Evolutionary conservation across 2,329 filamentous ascomycete genomes (phyloP).

Genomic region (Metarhizium guizhouense): DNA sequence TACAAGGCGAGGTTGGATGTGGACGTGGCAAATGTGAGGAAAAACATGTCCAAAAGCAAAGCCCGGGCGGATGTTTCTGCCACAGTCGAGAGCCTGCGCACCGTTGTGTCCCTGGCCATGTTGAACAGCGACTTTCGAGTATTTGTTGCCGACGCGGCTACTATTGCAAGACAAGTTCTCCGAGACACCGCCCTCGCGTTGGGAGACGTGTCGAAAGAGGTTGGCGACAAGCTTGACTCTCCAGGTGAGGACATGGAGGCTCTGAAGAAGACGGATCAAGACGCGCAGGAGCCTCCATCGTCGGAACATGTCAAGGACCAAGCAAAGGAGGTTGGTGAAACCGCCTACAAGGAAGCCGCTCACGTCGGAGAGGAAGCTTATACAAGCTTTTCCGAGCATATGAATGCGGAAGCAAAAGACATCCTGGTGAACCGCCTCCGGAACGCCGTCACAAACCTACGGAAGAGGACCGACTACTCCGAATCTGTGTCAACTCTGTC

Average conservation of each 20-base stretch:
- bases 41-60: conserved; percentile 19
- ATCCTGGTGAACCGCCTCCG: conserved; percentile 69
- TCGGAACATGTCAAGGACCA: conserved; percentile 56
- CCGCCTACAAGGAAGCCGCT: conserved; percentile 1
- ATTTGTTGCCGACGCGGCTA: conserved; percentile 72
- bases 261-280: conserved; percentile 29
- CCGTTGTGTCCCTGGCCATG: conserved; percentile 73
- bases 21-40: conserved; percentile 20
- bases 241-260: conserved; percentile 46
- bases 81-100: conserved; percentile 70
- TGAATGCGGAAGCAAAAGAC: conserved; percentile 62
- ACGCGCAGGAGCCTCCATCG: conserved; percentile 32
- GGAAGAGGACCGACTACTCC: conserved; percentile 71
- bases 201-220: conserved; percentile 65
- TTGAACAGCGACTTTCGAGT: conserved; percentile 86
- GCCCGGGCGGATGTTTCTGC: conserved; percentile 25
- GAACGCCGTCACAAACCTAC: conserved; percentile 62
- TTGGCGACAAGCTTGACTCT: conserved; percentile 65
- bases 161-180: conserved; percentile 75
- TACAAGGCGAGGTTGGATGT: conserved; percentile 56
- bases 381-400: conserved; percentile 61
- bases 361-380: conserved; percentile 47
- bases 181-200: conserved; percentile 76
- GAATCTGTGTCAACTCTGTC: conserved; percentile 77
- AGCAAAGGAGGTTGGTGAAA: conserved; percentile 41